Conservation (phyloP, 73 alveolate genomes). For the Paramecium sonneborni region DNA sequence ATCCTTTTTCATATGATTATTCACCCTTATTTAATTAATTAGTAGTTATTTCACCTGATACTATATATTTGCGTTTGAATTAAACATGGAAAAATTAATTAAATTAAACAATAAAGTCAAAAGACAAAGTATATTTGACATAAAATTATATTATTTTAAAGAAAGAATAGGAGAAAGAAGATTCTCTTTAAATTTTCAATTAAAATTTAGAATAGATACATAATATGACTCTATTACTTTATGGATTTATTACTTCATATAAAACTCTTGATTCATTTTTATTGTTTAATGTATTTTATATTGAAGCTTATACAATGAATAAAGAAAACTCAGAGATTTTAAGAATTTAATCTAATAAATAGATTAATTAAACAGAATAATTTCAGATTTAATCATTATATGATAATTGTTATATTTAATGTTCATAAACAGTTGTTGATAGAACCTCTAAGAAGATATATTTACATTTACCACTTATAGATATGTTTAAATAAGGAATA, state of each 20-base stretch:
- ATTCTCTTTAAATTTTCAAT: background rate
- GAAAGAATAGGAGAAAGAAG: background rate
- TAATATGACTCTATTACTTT: background rate
- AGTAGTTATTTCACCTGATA: background rate
- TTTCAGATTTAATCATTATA: background rate
- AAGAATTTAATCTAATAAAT: background rate
- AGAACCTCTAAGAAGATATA: background rate
- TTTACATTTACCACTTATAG: background rate
- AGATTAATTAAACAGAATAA: background rate
- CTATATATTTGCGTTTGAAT: background rate
- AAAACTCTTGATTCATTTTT: background rate
- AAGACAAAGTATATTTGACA: background rate
- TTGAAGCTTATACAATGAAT: background rate
- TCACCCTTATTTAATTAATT: background rate
- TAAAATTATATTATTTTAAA: background rate
- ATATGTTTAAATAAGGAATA: background rate
- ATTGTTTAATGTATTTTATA: background rate
- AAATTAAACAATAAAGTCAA: background rate
- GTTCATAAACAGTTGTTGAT: background rate
- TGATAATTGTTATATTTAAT: background rate
- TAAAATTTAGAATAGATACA: background rate
- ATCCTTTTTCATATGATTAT: background rate
- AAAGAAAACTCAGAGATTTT: background rate
- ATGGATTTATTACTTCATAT: background rate
- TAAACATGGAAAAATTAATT: background rate